phyloP scores from a whole-genome alignment of 2,329 filamentous ascomycete species.

The Pseudogymnoascus destructans region DNA sequence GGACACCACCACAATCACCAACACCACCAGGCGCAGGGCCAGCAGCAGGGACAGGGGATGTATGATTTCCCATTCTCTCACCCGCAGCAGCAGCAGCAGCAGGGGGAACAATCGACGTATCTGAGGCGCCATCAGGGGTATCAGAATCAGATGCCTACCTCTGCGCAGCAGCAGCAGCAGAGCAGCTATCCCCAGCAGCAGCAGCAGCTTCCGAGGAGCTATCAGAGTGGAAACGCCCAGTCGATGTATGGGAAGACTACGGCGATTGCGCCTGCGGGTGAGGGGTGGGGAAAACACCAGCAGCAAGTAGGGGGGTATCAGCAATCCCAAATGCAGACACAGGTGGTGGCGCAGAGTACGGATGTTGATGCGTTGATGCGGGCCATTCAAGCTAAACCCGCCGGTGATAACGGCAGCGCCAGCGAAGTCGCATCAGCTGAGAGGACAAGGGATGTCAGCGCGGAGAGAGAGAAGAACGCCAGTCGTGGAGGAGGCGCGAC shows the following conservation, averaged over 20 bases:
- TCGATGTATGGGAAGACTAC: conserved; percentile 5
- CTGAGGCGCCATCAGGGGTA: too few species aligned
- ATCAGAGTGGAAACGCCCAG: neutral
- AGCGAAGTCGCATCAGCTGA: neutral
- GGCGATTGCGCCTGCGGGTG: conserved; percentile 9
- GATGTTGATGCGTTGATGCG: conserved; percentile 82
- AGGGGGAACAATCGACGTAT: too few species aligned
- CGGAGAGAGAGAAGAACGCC: conserved; percentile 16
- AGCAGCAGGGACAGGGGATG: conserved; percentile 16
- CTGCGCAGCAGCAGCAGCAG: neutral
- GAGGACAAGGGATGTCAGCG: conserved; percentile 19
- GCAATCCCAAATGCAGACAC: neutral
- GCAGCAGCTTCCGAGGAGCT: neutral
- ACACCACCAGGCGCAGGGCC: conserved; percentile 25
- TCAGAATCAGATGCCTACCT: neutral
- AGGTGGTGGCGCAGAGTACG: conserved; percentile 57
- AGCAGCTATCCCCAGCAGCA: neutral
- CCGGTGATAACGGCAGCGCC: neutral
- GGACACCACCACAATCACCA: too few species aligned
- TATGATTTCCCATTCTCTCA: conserved; percentile 13
- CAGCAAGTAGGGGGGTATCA: neutral
- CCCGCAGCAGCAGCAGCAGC: neutral
- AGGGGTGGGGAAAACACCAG: conserved; percentile 7
- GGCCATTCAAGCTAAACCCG: conserved; percentile 59
- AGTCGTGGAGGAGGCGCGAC: conserved; percentile 5